Evolutionary conservation across 345 rosid genomes (phyloP), one percentile per base, ranked within the genome.

Genomic region (Lepidium africanum): DNA sequence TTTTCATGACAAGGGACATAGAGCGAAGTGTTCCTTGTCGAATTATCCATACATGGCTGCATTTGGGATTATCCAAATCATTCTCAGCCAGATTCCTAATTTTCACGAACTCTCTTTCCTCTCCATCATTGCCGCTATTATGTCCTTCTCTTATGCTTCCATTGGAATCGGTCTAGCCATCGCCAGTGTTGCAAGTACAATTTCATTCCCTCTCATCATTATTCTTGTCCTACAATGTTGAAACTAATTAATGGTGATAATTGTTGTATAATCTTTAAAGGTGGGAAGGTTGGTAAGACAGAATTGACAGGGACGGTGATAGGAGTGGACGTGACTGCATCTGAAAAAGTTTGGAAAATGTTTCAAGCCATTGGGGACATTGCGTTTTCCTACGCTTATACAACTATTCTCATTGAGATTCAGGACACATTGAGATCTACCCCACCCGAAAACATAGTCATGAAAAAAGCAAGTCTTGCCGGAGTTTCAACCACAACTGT

Each of bases 61-160:
- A 32, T 93, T 90, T 48, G 94, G 88, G 14, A 42, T 75, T 52
- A 59, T 84, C 42, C 89, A 93, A 68, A 78, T 87, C 15, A 16
- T 90, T 23, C 86, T 93, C 0, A 85, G 96, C 79, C 97, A 93
- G 75, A 83, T 90, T 63, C 95, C 91, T 2, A 83, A 86, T 69
- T 93, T 93, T 33, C 88, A 85, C 81, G 65, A 90, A 55, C 94
- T 93, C 40, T 87, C 96, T 30, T 88, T 87, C 81, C 92, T 93
- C 67, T 93, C 99, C 7, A 59, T 88, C 23, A 52, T 93, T 7
- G 97, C 96, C 0, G 92, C 97, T 4, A 41, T 93, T 19, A 93
- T 93, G 98, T 93, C 97, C 37, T 90, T 93, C 36, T 77, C 94
- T 62, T 93, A 93, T 69, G 74, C 97, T 2, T 65, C 83, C 19